phyloP scores from a whole-genome alignment of 176 grass and related monocot genomes.

The Eleusine coracana region DNA sequence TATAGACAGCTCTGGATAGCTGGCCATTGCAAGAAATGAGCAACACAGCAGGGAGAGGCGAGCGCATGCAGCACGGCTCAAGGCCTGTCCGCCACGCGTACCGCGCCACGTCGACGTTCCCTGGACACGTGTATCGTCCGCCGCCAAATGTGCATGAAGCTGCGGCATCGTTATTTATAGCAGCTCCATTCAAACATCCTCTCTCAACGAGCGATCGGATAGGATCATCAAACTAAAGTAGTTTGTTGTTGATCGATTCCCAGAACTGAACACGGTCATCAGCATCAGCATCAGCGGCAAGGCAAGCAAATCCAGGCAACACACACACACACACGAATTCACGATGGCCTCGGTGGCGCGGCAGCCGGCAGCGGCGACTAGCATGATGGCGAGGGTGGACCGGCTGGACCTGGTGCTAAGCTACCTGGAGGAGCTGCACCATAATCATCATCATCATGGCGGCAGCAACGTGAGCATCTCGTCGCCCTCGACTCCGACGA shows the following conservation, averaged over 20 bases:
- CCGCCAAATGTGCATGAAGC: neutral
- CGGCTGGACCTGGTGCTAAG: slow-evolving; percentile 64
- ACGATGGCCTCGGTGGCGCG: slow-evolving; percentile 15
- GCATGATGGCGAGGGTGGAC: slow-evolving; percentile 62
- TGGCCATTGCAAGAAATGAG: neutral
- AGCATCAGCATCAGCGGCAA: neutral
- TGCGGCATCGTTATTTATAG: neutral
- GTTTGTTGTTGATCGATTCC: neutral
- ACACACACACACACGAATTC: neutral
- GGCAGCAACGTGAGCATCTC: slow-evolving; percentile 14
- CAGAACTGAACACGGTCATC: too few relatives aligned
- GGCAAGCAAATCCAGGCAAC: neutral
- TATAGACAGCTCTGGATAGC: too few relatives aligned
- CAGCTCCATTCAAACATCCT: neutral
- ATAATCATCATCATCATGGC: neutral
- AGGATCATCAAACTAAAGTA: neutral
- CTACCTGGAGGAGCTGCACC: slow-evolving; percentile 57
- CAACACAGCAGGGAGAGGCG: neutral
- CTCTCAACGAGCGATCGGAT: neutral
- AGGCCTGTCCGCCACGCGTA: slow-evolving; percentile 5
- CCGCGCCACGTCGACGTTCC: slow-evolving; percentile 2
- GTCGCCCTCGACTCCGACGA: neutral
- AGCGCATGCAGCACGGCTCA: slow-evolving; percentile 9
- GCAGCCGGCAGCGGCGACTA: slow-evolving; percentile 16
- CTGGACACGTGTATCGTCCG: neutral